These are phyloP conservation scores for Cytospora piceicola DNA, from an alignment of 2,329 filamentous ascomycete genomes.

Conservation along the genomic window DNA sequence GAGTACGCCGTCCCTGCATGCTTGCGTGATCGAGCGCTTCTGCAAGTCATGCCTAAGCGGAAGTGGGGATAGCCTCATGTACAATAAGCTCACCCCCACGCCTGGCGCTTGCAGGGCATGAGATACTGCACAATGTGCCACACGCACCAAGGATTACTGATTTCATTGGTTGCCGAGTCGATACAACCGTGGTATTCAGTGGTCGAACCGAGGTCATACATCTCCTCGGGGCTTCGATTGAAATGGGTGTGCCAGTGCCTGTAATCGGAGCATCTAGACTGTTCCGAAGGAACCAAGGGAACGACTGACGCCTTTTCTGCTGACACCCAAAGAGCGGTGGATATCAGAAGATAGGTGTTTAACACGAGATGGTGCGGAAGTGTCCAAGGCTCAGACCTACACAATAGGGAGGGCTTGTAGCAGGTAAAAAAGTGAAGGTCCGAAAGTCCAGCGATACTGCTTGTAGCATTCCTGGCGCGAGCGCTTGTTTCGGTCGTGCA, in stretches of 20 bases:
- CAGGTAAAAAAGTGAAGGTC: background rate
- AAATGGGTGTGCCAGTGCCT: background rate
- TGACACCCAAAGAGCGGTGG: background rate
- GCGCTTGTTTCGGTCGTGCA: background rate
- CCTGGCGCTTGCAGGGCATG: background rate
- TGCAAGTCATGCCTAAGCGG: conserved; percentile 4
- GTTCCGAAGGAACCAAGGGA: background rate
- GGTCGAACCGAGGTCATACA: background rate
- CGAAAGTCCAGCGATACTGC: background rate
- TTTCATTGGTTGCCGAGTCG: background rate
- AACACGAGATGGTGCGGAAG: background rate
- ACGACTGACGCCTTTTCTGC: background rate
- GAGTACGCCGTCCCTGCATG: background rate
- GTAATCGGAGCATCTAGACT: background rate
- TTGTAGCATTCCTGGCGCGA: background rate
- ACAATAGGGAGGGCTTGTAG: background rate
- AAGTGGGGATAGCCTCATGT: conserved; percentile 3
- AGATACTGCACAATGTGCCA: background rate
- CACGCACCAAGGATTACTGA: background rate
- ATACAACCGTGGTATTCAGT: background rate
- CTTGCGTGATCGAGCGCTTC: conserved; percentile 2
- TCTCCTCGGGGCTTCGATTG: background rate
- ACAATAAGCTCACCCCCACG: background rate
- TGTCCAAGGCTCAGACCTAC: background rate
- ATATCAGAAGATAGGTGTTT: background rate